Evolutionary conservation across 768 basidiomycete species (phyloP).

Genomic region (Neoboletus subvelutipes): DNA sequence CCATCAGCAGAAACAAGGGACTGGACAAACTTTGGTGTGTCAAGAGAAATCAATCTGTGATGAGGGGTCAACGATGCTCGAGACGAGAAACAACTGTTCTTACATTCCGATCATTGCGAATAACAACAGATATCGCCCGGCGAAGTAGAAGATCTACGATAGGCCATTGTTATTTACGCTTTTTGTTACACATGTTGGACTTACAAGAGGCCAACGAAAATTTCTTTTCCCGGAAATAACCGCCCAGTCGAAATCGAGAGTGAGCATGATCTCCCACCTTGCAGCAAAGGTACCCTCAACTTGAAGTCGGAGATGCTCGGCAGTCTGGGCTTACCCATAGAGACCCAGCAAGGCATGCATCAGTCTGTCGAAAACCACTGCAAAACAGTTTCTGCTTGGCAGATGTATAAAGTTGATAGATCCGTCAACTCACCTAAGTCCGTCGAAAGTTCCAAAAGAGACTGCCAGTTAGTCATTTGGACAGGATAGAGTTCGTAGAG

Average conservation of each 20-base stretch:
- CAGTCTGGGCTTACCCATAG: constrained; percentile 38
- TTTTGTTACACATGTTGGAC: constrained; percentile 20
- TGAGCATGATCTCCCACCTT: constrained; percentile 46
- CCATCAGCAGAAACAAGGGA: background rate
- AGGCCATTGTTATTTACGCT: constrained; percentile 5
- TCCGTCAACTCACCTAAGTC: constrained; percentile 35
- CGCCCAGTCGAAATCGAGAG: constrained; percentile 43
- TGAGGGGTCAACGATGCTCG: background rate
- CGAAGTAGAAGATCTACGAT: constrained; percentile 44
- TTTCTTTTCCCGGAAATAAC: constrained; percentile 40
- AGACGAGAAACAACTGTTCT: constrained; percentile 7
- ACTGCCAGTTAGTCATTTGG: constrained; percentile 44
- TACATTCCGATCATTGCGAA: constrained; percentile 49
- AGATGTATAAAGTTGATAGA: background rate
- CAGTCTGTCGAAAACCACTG: constrained; percentile 40
- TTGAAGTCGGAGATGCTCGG: background rate
- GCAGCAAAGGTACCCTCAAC: background rate
- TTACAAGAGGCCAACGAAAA: constrained; percentile 49
- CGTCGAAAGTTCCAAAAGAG: constrained; percentile 35
- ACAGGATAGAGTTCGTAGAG: background rate
- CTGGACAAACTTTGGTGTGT: constrained; percentile 29
- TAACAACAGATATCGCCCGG: constrained; percentile 44
- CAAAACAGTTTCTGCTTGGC: background rate
- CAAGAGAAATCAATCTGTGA: constrained; percentile 35
- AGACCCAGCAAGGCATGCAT: constrained; percentile 46